Evolutionary conservation across 2,329 filamentous ascomycete species (phyloP).

Genomic region (Epichloe glyceriae): DNA sequence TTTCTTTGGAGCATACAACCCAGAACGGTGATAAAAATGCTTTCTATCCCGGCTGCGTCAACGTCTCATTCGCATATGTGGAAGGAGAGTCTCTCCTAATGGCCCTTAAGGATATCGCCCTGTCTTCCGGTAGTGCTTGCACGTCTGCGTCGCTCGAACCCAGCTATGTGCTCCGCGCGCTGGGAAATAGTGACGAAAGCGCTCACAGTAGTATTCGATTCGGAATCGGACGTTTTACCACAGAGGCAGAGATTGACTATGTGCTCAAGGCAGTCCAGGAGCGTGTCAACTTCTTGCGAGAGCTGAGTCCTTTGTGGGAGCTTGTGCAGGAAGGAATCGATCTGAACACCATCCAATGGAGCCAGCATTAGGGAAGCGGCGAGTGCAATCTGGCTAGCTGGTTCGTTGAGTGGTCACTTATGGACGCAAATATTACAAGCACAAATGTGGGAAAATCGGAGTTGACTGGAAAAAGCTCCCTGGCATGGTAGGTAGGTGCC

Average conservation of each 20-base stretch:
- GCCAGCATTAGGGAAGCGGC: slow-evolving; percentile 58
- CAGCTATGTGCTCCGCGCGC: slow-evolving; percentile 84
- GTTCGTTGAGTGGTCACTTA: neutral
- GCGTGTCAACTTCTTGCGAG: slow-evolving; percentile 81
- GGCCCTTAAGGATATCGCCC: slow-evolving; percentile 94
- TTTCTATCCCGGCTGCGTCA: slow-evolving; percentile 94
- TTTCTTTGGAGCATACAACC: slow-evolving; percentile 81
- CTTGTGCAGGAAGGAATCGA: slow-evolving; percentile 94
- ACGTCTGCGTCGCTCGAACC: slow-evolving; percentile 94
- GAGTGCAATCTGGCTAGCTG: neutral
- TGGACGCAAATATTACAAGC: neutral
- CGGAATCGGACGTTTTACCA: slow-evolving; percentile 93
- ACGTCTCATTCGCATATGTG: slow-evolving; percentile 96
- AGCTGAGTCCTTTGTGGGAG: slow-evolving; percentile 94
- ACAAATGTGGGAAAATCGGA: neutral
- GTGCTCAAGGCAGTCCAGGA: slow-evolving; percentile 88
- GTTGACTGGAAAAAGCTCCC: slow-evolving; percentile 2
- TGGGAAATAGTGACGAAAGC: slow-evolving; percentile 94
- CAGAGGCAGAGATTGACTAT: slow-evolving; percentile 90
- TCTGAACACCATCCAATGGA: slow-evolving; percentile 95
- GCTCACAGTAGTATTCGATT: slow-evolving; percentile 97
- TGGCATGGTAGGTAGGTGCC: slow-evolving; percentile 12
- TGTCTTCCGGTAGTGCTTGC: slow-evolving; percentile 93
- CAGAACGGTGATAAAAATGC: slow-evolving; percentile 74
- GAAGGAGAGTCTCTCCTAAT: slow-evolving; percentile 96